Percentiles rank a stretch among this genome's conserved stretches.
Conservation (phyloP, 2,329 filamentous ascomycete species). For the Aspergillus clavatus region DNA sequence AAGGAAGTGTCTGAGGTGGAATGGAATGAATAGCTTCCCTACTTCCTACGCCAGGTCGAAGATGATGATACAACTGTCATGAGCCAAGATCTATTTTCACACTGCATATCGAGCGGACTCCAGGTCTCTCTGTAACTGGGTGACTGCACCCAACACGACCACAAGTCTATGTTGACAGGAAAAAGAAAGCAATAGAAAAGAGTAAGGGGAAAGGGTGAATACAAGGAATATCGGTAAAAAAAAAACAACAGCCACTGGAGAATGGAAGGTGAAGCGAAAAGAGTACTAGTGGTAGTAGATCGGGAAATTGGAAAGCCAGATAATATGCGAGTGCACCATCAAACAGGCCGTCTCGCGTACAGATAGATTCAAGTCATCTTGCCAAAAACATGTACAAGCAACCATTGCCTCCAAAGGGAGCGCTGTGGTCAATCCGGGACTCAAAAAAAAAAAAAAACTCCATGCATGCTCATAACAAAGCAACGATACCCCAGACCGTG, state of each 20-base stretch:
- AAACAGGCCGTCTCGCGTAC: conserved; percentile 15
- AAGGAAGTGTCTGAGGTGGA: too few relatives aligned
- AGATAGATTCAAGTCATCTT: conserved; percentile 16
- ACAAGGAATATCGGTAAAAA: conserved; percentile 7
- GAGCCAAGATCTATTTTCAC: conserved; percentile 3
- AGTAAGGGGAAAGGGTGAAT: conserved; percentile 8
- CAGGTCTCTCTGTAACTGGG: conserved; percentile 15
- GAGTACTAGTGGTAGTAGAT: conserved; percentile 1
- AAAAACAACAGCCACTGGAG: conserved; percentile 8
- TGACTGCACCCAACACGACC: conserved; percentile 15
- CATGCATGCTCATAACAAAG: conserved; percentile 16
- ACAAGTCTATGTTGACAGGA: conserved; percentile 24
- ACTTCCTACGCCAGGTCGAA: too few relatives aligned
- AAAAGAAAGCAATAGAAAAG: conserved; percentile 4
- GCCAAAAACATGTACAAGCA: conserved; percentile 24
- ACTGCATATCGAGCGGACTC: conserved; percentile 14
- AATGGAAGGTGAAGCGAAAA: conserved; percentile 10
- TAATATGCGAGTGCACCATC: conserved; percentile 12
- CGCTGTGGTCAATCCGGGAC: conserved; percentile 19
- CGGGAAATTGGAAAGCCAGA: conserved; percentile 6
- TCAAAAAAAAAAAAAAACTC: conserved; percentile 21
- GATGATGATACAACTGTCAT: too few relatives aligned
- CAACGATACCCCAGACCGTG: neutral
- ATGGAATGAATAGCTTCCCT: too few relatives aligned
- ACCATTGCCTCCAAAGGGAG: conserved; percentile 15